Evolutionary conservation across 2,329 filamentous ascomycete genomes (phyloP), one percentile per base, ranked within the genome.

Genomic region (Pseudocercospora musae): DNA sequence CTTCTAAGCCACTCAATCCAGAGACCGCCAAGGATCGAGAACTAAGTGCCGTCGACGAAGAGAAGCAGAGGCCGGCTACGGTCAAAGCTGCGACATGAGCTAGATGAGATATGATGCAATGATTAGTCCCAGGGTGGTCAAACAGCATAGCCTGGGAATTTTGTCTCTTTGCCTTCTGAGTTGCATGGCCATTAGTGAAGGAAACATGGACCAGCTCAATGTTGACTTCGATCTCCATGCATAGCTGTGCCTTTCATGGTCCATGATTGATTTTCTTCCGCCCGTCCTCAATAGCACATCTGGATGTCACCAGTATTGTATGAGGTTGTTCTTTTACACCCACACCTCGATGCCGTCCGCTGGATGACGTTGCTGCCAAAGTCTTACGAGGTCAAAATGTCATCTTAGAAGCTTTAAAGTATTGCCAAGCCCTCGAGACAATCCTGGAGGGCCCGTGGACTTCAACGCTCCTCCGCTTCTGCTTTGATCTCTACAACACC

Each of bases 1-100:
- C 87, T 0, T 75, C 74, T 48, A 77, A 81, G 49, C 80, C 81
- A 2, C 70, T 83, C 57, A 52, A 52, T 7, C 48, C 48, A 3
- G 48, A 52, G 48, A 52, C 48, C 8, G 48, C 48, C 21, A 52
- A 52, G 48, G 48, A 52, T n/a, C 48, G 48, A 52, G 48, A 52
- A 52, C 15, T 52, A 21, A 52, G 25, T 52, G 48, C 48, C 15
- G 48, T 23, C 15, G 48, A 52, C 18, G 48, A 52, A 25, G 48
- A 52, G 25, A 52, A 52, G 48, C 21, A 52, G 25, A 25, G 48
- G 15, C 48, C 48, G 4, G 48, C 48, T 52, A 52, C 48, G 25
- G 23, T 52, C 7, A 52, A 52, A 29, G 48, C 48, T 31, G 48
- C 25, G 21, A 27, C 48, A n/a, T 52, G 44, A 48, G 44, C 4